phyloP scores from a whole-genome alignment of 108 stramenopile species.

The Epipyxis sp. region DNA sequence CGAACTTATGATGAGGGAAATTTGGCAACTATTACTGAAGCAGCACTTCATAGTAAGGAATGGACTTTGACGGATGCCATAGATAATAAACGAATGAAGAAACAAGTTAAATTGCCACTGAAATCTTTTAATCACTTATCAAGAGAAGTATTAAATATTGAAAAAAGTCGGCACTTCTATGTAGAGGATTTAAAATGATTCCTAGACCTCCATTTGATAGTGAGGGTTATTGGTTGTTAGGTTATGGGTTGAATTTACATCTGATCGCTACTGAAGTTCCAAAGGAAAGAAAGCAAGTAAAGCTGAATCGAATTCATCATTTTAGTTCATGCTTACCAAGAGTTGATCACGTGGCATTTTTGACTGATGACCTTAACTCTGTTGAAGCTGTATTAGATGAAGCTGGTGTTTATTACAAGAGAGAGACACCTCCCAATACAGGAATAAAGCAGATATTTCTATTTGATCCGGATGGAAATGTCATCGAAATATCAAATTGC shows the following conservation, averaged over 20 bases:
- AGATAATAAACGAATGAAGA: background rate
- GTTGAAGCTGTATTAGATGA: background rate
- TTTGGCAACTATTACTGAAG: no score
- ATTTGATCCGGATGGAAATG: slow-evolving; percentile 42
- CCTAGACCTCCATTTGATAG: slow-evolving; percentile 34
- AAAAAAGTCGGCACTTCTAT: slow-evolving; percentile 28
- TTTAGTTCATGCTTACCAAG: slow-evolving; percentile 9
- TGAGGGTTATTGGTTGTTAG: slow-evolving; percentile 35
- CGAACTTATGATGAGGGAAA: no score
- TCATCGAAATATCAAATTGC: slow-evolving; percentile 38
- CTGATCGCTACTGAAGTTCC: background rate
- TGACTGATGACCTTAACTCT: slow-evolving; percentile 16
- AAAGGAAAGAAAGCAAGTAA: background rate
- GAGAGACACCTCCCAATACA: background rate
- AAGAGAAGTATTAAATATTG: slow-evolving; percentile 31
- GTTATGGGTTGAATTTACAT: slow-evolving; percentile 30
- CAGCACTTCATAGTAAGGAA: no score
- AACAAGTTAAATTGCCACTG: slow-evolving; percentile 1
- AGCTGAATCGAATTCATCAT: slow-evolving; percentile 18
- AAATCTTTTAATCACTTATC: slow-evolving; percentile 36
- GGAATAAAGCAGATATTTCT: slow-evolving; percentile 35
- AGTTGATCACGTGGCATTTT: slow-evolving; percentile 39
- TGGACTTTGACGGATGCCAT: slow-evolving; percentile 5
- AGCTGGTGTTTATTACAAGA: slow-evolving; percentile 31
- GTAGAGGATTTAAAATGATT: slow-evolving; percentile 33